Evolutionary conservation across 768 basidiomycete species (phyloP), one percentile per base, ranked within the genome.

Genomic region (Pilatotrama ljubarskyi): DNA sequence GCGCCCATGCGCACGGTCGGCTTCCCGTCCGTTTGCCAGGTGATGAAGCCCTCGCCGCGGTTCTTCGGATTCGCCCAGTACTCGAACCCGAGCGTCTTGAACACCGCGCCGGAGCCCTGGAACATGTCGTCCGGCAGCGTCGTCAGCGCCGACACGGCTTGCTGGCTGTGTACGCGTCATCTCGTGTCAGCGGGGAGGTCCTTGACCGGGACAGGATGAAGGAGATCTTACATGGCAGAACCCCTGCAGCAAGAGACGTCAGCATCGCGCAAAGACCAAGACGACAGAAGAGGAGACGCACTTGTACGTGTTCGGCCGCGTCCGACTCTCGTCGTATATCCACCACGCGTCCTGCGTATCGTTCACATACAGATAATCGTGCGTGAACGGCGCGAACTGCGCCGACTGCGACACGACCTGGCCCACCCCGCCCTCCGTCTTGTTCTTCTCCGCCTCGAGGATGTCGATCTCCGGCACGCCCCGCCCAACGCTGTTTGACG

Each of bases 381-480:
- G 75, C 63, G 78, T 75, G 71, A 80, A 84, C 9, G 83, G 83
- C 41, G 88, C 90, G 62, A 89, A 85, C 70, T 91, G 91, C 20
- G 82, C 84, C 1, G 82, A 84, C 73, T 91, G 90, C n/a, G 88
- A 91, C 8, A 85, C 85, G 51, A 82, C 80, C 58, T 81, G 82
- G 20, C 82, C 88, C 1, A 65, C 44, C 13, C 61, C 63, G 29
- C 13, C 61, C 56, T 57, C 63, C 54, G 46, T 69, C 68, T 88
- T 87, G 76, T 86, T 82, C 67, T 78, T 80, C 69, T 90, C 86
- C 0, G 86, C 88, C 73, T 94, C 91, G 59, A 93, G 78, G 58
- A 93, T 78, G 71, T 93, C 91, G 68, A 94, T 91, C 73, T 94
- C 90, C 3, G 91, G 91, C 0, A 88, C 84, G 4, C 86, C 86